Evolutionary conservation across 257 asterid species (phyloP), one percentile per base, ranked within the genome.

Genomic region (Salvia splendens): DNA sequence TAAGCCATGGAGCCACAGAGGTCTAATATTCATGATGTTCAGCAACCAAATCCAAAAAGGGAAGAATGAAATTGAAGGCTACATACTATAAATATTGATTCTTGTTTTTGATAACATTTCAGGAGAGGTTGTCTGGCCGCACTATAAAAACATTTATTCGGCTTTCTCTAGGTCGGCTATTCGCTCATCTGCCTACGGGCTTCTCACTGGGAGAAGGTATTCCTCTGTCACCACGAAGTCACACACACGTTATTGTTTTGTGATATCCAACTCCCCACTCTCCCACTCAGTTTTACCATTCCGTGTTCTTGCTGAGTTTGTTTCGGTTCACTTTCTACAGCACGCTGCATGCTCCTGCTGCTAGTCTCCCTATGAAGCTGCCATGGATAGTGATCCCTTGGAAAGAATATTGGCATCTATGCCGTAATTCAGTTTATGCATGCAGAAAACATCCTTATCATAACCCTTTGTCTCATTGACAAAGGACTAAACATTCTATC

Each of bases 131-230:
- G 80, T 91, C 64, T 66, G 71, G 76, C 84, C 97, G 17, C 89
- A 85, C 81, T 91, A 85, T 68, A 65, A 70, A 63, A 51, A 59
- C 65, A 12, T 84, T 8, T 82, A 61, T 72, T 84, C 91, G 53
- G 76, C 80, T 28, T 71, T 86, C 69, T 88, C 92, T 12, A 75
- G 84, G 77, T 83, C 96, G 12, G 68, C 87, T 38, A 61, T 89
- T 53, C 63, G 80, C 54, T 79, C 86, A 8, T 76, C 83, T 45
- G 99, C 96, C 41, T 82, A 91, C 40, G 91, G 95, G 65, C 79
- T 91, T 83, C 89, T 94, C 33, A 87, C 88, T 0, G 96, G 98
- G 61, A 86, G 73, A 85, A 87, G 96, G 97, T 80, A 67, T 46
- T 45, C 47, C 28, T 17, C 8, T 30, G 1, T 15, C 6, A 14